phyloP scores from a whole-genome alignment of 2,329 filamentous ascomycete genomes.

The Fusarium phyllophilum region DNA sequence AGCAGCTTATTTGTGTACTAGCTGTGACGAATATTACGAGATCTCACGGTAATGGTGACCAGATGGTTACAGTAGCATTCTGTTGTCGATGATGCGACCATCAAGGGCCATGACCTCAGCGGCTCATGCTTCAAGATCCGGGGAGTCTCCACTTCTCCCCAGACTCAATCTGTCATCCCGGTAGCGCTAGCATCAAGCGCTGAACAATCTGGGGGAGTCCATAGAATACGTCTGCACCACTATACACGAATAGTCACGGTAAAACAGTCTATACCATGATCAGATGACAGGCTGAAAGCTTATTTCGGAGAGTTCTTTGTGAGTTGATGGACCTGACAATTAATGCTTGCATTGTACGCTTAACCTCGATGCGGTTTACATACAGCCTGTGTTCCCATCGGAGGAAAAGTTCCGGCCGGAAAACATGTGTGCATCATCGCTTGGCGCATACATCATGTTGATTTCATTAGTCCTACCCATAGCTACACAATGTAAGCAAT shows the following conservation, averaged over 20 bases:
- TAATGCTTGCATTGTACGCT: too few relatives aligned
- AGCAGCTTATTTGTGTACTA: accelerated
- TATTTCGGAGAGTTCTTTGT: accelerated
- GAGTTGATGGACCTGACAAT: too few relatives aligned
- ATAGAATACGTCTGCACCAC: not conserved
- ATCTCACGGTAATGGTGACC: not conserved
- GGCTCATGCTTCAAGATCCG: not conserved
- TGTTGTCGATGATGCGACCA: not conserved
- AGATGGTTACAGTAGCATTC: not conserved
- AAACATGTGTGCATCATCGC: not conserved
- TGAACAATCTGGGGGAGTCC: not conserved
- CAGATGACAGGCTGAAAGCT: accelerated
- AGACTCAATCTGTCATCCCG: not conserved
- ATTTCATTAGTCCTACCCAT: not conserved
- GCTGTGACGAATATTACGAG: not conserved
- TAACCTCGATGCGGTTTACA: not conserved
- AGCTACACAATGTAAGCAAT: not conserved
- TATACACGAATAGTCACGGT: not conserved
- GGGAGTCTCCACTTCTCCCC: not conserved
- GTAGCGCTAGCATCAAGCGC: not conserved
- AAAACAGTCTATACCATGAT: accelerated
- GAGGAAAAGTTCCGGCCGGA: not conserved
- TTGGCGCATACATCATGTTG: not conserved
- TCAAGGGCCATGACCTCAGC: not conserved
- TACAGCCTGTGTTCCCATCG: not conserved